Percentiles rank a stretch among this genome's conserved stretches.
These are phyloP conservation scores for Herpetomonas muscarum DNA, from an alignment of 208 protist species.

Conservation along the genomic window DNA sequence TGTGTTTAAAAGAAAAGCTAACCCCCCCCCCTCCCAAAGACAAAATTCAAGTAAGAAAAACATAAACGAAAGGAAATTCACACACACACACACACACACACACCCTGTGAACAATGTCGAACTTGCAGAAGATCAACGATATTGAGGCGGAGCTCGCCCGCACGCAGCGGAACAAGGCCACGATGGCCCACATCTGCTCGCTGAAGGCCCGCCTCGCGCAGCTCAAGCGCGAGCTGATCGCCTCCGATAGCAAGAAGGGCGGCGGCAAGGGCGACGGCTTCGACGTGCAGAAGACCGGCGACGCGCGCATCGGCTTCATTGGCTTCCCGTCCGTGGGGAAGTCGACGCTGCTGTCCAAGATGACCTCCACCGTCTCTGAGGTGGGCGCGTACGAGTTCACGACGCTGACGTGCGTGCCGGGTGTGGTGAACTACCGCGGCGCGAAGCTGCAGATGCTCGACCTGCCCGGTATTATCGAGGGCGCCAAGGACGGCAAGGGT, in stretches of 20 bases:
- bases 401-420: constrained; percentile 98
- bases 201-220: constrained; percentile 98
- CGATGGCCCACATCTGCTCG: constrained; percentile 94
- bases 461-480: constrained; percentile 99
- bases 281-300: constrained; percentile 97
- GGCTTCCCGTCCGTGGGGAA: constrained; percentile 98
- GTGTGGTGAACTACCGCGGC: constrained; percentile 93
- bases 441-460: constrained; percentile 95
- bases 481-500: constrained; percentile 99
- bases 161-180: constrained; percentile 99
- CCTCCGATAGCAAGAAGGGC: constrained; percentile 82
- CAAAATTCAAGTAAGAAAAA: neutral
- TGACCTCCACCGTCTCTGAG: constrained; percentile 96
- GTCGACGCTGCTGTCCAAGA: constrained; percentile 96
- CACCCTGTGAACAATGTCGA: too few species aligned
- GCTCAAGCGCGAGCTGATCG: constrained; percentile 95
- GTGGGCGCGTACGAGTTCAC: constrained; percentile 99
- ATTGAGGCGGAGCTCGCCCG: constrained; percentile 97
- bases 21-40: neutral
- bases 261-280: constrained; percentile 95
- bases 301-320: constrained; percentile 96
- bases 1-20: constrained; percentile 5
- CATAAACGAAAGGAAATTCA: constrained; percentile 4
- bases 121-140: constrained; percentile 92
- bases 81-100: too few species aligned